A percentile compares a stretch with the other conserved stretches of the same genome.
phyloP scores from a whole-genome alignment of 805 yeast species.

The Metschnikowia similis region DNA sequence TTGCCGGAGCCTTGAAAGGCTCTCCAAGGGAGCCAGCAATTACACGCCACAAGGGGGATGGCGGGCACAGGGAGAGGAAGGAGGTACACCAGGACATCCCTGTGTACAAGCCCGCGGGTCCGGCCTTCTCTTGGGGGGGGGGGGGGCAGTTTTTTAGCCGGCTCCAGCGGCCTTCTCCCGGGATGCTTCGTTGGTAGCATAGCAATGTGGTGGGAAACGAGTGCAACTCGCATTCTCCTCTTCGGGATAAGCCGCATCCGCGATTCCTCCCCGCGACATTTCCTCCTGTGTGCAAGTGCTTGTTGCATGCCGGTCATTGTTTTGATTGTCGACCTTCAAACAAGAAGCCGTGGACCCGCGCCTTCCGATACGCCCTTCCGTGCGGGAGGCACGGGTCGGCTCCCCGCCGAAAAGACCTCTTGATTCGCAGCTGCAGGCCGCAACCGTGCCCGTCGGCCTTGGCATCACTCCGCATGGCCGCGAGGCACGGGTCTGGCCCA shows the following conservation, averaged over 20 bases:
- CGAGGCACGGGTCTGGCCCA: background rate
- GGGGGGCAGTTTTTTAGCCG: background rate
- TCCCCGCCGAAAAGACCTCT: background rate
- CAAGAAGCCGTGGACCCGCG: conserved; percentile 3
- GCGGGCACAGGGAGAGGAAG: background rate
- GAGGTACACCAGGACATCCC: background rate
- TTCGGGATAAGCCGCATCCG: conserved; percentile 5
- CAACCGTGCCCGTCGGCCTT: too few species aligned
- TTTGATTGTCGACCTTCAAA: conserved; percentile 9
- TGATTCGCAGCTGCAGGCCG: background rate
- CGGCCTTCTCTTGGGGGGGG: background rate
- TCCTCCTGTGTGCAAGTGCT: conserved; percentile 2
- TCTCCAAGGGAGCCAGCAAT: background rate
- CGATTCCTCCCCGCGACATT: conserved; percentile 11
- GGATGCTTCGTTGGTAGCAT: background rate
- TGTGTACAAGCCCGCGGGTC: background rate
- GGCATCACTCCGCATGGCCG: too few species aligned
- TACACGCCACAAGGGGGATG: too few species aligned
- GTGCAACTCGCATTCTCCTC: conserved; percentile 3
- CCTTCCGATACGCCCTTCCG: conserved; percentile 1
- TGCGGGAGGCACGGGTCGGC: conserved; percentile 6
- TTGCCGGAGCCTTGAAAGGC: background rate
- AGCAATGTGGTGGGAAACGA: background rate
- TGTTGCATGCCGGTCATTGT: conserved; percentile 5
- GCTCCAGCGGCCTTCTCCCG: background rate